Conservation (phyloP, 306 rosid genomes). For the Carpinus fangiana region DNA sequence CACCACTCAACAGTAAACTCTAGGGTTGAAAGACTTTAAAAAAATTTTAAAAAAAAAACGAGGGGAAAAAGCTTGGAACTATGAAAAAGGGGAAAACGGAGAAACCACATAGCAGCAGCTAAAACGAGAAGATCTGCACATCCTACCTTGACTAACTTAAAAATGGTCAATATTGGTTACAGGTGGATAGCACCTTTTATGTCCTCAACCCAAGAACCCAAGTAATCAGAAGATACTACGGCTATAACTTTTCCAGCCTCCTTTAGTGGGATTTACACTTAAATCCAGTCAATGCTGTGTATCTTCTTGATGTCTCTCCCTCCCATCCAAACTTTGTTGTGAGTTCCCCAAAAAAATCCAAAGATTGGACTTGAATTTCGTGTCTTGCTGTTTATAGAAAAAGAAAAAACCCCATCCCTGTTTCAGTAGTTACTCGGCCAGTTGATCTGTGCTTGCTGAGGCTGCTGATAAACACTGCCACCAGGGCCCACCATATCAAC, state of each 20-base stretch:
- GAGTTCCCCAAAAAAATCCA: conserved; percentile 51
- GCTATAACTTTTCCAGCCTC: conserved; percentile 52
- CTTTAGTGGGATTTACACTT: conserved; percentile 47
- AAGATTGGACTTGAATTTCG: conserved; percentile 42
- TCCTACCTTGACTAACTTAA: conserved; percentile 68
- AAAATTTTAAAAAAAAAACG: conserved; percentile 25
- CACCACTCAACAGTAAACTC: conserved; percentile 67
- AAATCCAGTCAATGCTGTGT: conserved; percentile 45
- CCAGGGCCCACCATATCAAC: conserved; percentile 96
- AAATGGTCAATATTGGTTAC: conserved; percentile 75
- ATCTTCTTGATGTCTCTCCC: conserved; percentile 44
- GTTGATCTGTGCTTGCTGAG: conserved; percentile 88
- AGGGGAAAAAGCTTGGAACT: conserved; percentile 48
- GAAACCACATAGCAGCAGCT: conserved; percentile 55
- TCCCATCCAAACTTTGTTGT: conserved; percentile 53
- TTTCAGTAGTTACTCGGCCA: conserved; percentile 93
- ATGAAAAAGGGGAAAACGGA: conserved; percentile 40
- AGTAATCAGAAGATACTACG: conserved; percentile 68
- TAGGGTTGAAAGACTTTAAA: conserved; percentile 45
- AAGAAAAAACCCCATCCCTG: conserved; percentile 21
- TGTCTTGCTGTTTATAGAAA: conserved; percentile 36
- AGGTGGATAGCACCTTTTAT: conserved; percentile 74
- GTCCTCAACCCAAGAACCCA: conserved; percentile 71
- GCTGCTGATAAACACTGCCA: conserved; percentile 84
- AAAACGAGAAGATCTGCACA: conserved; percentile 54